A percentile compares a stretch with the other conserved stretches of the same genome.
Conservation (phyloP, 371 early-diverging fungal genomes). For the Paraphysoderma sedebokerense region DNA sequence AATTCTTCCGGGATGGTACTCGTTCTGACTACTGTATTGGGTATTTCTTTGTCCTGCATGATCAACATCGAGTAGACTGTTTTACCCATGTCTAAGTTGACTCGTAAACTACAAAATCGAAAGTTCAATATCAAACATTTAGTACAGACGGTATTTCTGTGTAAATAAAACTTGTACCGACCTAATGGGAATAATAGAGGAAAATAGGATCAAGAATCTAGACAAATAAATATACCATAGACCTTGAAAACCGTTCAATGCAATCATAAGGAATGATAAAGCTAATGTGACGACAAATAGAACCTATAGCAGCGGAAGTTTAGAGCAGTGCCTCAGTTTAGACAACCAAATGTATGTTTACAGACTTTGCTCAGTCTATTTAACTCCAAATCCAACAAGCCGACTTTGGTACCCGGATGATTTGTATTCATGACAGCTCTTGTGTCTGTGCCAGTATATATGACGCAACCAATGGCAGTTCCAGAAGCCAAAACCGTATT, state of each 20-base stretch:
- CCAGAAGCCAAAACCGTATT: constrained; percentile 96
- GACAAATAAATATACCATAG: constrained; percentile 81
- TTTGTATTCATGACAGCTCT: constrained; percentile 96
- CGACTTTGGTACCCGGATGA: constrained; percentile 89
- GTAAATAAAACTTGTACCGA: constrained; percentile 4
- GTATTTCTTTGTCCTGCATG: constrained; percentile 59
- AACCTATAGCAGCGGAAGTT: constrained; percentile 35
- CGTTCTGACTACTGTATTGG: constrained; percentile 82
- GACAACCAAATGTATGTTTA: constrained; percentile 4
- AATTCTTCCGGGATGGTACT: constrained; percentile 98
- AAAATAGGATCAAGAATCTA: constrained; percentile 93
- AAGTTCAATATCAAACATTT: constrained; percentile 1
- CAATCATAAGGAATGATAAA: constrained; percentile 74
- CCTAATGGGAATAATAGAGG: constrained; percentile 95
- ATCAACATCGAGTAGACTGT: constrained; percentile 76
- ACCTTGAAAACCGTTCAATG: constrained; percentile 73
- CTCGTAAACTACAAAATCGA: constrained; percentile 47
- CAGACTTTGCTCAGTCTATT: constrained; percentile 79
- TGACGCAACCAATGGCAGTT: constrained; percentile 73
- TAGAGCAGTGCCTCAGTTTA: not conserved
- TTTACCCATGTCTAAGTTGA: constrained; percentile 96
- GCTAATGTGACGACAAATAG: constrained; percentile 67
- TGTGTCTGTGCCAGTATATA: constrained; percentile 97
- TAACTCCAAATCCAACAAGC: constrained; percentile 85
- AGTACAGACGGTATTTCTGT: not conserved